Evolutionary conservation across 768 basidiomycete species (phyloP).

Genomic region (Leccinum uliginosum): DNA sequence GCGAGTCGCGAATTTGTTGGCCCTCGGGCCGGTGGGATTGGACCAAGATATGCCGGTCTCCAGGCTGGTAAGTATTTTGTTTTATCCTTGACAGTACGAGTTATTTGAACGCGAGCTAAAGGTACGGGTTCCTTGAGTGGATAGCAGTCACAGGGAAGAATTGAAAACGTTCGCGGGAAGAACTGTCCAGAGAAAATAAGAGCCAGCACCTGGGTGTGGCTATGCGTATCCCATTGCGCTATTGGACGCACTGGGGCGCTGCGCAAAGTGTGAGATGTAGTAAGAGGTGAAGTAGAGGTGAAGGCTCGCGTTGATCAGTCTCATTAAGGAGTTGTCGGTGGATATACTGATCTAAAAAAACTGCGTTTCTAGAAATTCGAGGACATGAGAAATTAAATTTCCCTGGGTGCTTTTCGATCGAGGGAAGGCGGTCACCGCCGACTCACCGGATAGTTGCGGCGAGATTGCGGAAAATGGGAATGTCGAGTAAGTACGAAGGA

Average conservation of each 20-base stretch:
- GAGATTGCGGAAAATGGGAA: slow-evolving; percentile 11
- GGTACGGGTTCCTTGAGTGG: not conserved
- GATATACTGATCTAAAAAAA: not conserved
- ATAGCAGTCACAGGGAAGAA: not conserved
- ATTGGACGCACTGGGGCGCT: slow-evolving; percentile 6
- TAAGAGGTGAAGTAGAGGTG: not conserved
- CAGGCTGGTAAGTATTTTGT: not conserved
- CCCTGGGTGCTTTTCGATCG: slow-evolving; percentile 15
- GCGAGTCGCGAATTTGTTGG: slow-evolving; percentile 14
- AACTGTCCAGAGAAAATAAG: slow-evolving; percentile 16
- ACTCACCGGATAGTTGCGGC: slow-evolving; percentile 13
- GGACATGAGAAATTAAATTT: not conserved
- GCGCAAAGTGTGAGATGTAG: not conserved
- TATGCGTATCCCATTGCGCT: slow-evolving; percentile 5
- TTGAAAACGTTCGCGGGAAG: slow-evolving; percentile 21
- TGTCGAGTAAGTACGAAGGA: not conserved
- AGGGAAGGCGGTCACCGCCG: slow-evolving; percentile 5
- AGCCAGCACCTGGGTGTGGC: slow-evolving; percentile 9
- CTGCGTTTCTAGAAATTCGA: not conserved
- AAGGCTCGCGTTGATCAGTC: not conserved
- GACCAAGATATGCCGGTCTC: slow-evolving; percentile 1
- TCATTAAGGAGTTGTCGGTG: slow-evolving; percentile 3
- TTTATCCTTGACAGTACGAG: not conserved
- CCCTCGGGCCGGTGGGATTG: slow-evolving; percentile 11
- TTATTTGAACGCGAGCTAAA: not conserved